Conservation (phyloP, 768 basidiomycete species). For the Cyathus striatus region DNA sequence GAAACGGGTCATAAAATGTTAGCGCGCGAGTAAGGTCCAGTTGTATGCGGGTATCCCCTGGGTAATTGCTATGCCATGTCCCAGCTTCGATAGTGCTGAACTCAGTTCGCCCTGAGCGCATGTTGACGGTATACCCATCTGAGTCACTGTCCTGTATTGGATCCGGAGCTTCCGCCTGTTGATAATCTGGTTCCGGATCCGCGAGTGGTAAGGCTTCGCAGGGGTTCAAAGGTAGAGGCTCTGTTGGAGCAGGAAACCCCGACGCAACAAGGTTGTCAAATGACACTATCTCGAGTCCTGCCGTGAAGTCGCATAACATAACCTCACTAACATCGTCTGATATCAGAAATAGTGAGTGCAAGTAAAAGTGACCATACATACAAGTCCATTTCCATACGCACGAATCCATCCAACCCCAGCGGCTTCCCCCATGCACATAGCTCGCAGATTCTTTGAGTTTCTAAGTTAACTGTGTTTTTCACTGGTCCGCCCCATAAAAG, state of each 20-base stretch:
- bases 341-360: not conserved
- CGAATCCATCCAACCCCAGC: constrained; percentile 29
- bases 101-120: not conserved
- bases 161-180: too few species aligned
- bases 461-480: constrained; percentile 9
- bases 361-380: constrained; percentile 7
- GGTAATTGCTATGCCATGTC: constrained; percentile 34
- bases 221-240: not conserved
- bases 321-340: constrained; percentile 19
- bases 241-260: not conserved
- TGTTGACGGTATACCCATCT: not conserved
- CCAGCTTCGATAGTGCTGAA: constrained; percentile 26
- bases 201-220: not conserved
- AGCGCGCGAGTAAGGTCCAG: constrained; percentile 35
- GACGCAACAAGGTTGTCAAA: not conserved
- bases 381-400: constrained; percentile 26
- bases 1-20: constrained; percentile 36
- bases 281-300: constrained; percentile 19
- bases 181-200: not conserved
- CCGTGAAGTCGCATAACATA: constrained; percentile 26
- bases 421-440: constrained; percentile 27
- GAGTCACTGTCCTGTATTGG: too few species aligned
- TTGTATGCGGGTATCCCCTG: constrained; percentile 38
- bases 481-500: constrained; percentile 21
- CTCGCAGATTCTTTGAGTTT: constrained; percentile 16